Evolutionary conservation across 2,329 filamentous ascomycete species (phyloP).

Genomic region (Exserohilum turcica): DNA sequence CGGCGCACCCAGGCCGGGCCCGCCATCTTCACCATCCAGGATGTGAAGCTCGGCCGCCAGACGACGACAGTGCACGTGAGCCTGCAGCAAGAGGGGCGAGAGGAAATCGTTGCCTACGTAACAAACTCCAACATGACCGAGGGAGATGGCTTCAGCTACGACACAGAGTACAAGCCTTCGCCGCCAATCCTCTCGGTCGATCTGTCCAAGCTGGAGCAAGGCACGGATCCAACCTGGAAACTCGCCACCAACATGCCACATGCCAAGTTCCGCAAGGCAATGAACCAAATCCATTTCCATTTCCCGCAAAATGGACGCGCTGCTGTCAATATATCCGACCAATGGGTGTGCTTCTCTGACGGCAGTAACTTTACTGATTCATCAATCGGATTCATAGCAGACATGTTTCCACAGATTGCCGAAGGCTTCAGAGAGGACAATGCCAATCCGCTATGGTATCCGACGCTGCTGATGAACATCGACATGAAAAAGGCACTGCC

Average conservation of each 20-base stretch:
- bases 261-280: conserved; percentile 56
- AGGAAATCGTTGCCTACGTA: conserved; percentile 68
- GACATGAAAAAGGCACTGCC: conserved; percentile 78
- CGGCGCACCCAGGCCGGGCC: conserved; percentile 65
- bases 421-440: conserved; percentile 53
- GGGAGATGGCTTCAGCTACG: conserved; percentile 63
- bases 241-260: conserved; percentile 53
- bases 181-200: conserved; percentile 53
- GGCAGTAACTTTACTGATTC: conserved; percentile 67
- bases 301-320: conserved; percentile 56
- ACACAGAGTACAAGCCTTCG: conserved; percentile 60
- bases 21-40: conserved; percentile 62
- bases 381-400: conserved; percentile 67
- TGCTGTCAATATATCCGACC: conserved; percentile 57
- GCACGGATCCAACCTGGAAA: conserved; percentile 57
- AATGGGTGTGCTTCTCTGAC: conserved; percentile 69
- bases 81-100: conserved; percentile 61
- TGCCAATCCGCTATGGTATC: conserved; percentile 67
- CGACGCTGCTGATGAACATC: conserved; percentile 74
- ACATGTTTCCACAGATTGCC: conserved; percentile 71
- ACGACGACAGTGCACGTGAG: conserved; percentile 68
- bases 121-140: conserved; percentile 66
- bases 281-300: conserved; percentile 57
- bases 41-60: conserved; percentile 68
- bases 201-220: conserved; percentile 49